Evolutionary conservation across 257 asterid genomes (phyloP).

Genomic region (Hygrophila difformis): DNA sequence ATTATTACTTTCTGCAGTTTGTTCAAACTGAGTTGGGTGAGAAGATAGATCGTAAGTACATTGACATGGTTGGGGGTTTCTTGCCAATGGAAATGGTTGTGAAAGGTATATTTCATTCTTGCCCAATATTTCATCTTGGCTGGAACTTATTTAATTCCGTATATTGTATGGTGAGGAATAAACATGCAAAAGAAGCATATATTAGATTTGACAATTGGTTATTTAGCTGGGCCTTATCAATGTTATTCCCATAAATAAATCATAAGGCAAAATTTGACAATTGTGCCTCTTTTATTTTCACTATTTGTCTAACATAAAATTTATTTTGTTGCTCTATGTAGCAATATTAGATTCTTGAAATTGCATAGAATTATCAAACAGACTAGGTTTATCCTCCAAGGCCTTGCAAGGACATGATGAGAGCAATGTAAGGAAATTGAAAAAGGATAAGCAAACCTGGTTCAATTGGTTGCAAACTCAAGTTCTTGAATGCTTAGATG

Average conservation of each 20-base stretch:
- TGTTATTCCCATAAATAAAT: neutral
- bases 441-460: no score
- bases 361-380: neutral
- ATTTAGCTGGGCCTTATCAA: constrained; percentile 6
- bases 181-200: no score
- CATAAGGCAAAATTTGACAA: neutral
- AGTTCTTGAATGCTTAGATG: no score
- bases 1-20: constrained; percentile 42
- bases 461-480: no score
- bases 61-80: constrained; percentile 54
- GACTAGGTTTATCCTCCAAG: no score
- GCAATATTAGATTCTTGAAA: constrained; percentile 2
- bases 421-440: no score
- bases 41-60: constrained; percentile 30
- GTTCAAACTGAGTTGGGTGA: constrained; percentile 70
- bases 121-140: constrained; percentile 7
- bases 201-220: no score
- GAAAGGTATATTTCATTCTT: constrained; percentile 42
- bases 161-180: no score
- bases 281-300: constrained; percentile 3
- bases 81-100: constrained; percentile 75
- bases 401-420: no score
- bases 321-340: constrained; percentile 6
- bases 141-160: no score
- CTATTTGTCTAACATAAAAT: neutral